A percentile compares a stretch with the other conserved stretches of the same genome.
These are phyloP conservation scores for Falciphora oryzae DNA, from an alignment of 2,329 filamentous ascomycete genomes.

Conservation along the genomic window DNA sequence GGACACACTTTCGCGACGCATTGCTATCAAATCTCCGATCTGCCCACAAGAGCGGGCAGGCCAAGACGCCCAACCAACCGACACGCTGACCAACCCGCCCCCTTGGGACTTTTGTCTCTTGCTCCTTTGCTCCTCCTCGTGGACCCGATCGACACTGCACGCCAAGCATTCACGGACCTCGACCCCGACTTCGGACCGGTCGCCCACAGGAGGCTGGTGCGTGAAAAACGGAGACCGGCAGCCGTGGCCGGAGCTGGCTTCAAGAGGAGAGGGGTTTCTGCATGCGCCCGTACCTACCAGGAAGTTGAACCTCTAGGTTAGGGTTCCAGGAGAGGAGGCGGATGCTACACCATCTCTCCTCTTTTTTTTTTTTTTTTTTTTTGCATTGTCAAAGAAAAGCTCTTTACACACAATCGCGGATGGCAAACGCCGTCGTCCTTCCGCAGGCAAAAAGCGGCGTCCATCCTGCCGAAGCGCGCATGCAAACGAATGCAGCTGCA, in stretches of 20 bases:
- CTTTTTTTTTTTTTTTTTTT: too few relatives aligned
- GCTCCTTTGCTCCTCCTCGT: neutral
- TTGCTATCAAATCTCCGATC: too few relatives aligned
- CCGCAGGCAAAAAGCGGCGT: conserved; percentile 7
- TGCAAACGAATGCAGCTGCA: neutral
- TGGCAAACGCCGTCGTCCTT: conserved; percentile 18
- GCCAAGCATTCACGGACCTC: neutral
- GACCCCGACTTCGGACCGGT: neutral
- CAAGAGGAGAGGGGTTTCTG: too few relatives aligned
- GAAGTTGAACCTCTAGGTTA: too few relatives aligned
- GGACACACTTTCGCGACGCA: too few relatives aligned
- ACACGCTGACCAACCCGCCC: too few relatives aligned
- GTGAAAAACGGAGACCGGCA: too few relatives aligned
- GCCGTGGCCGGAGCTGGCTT: neutral
- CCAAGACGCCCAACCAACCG: too few relatives aligned
- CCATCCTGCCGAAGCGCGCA: neutral
- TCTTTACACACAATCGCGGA: neutral
- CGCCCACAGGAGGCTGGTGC: neutral
- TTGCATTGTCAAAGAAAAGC: too few relatives aligned
- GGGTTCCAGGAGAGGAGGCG: neutral
- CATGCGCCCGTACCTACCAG: too few relatives aligned
- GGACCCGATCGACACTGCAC: neutral
- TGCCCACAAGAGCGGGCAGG: too few relatives aligned
- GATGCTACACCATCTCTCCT: too few relatives aligned
- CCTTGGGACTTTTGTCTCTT: neutral